phyloP scores from a whole-genome alignment of 164 flowering plant genomes.

The Akebia trifoliata region DNA sequence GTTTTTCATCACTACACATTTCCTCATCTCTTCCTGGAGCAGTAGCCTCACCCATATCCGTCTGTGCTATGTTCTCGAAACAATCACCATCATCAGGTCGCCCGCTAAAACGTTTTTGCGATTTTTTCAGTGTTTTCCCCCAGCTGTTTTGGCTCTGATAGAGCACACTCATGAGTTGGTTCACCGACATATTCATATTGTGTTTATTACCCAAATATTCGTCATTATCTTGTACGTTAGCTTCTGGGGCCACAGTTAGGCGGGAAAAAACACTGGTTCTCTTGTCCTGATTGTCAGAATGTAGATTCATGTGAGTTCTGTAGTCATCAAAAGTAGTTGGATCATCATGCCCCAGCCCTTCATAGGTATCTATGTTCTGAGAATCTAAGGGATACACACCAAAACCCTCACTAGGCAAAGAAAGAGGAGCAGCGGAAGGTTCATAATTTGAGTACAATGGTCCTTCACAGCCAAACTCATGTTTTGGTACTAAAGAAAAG shows the following conservation, averaged over 20 bases:
- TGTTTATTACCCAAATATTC: not conserved
- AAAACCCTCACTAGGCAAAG: not conserved
- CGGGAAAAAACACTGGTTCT: conserved; percentile 48
- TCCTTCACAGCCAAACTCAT: not conserved
- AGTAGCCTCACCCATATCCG: conserved; percentile 9
- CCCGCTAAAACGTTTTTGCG: not conserved
- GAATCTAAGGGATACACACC: conserved; percentile 2
- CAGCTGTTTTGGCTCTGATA: conserved; percentile 11
- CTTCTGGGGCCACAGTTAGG: conserved; percentile 15
- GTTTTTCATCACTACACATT: not conserved
- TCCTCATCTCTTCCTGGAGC: conserved; percentile 10
- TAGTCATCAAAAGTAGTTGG: not conserved
- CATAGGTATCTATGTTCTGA: not conserved
- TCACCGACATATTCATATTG: conserved; percentile 21
- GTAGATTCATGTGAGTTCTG: not conserved
- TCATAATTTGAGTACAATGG: not conserved
- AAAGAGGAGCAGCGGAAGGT: not conserved
- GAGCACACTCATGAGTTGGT: conserved; percentile 33
- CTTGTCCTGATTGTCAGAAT: conserved; percentile 10
- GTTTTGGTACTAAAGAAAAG: not conserved
- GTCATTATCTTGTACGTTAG: conserved; percentile 5
- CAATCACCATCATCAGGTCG: not conserved
- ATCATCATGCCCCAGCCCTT: not conserved
- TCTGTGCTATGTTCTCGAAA: not conserved
- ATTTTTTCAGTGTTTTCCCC: conserved; percentile 11